Evolutionary conservation across 805 yeast species (phyloP), one percentile per base, ranked within the genome.

Genomic region (Candida silvicultrix): DNA sequence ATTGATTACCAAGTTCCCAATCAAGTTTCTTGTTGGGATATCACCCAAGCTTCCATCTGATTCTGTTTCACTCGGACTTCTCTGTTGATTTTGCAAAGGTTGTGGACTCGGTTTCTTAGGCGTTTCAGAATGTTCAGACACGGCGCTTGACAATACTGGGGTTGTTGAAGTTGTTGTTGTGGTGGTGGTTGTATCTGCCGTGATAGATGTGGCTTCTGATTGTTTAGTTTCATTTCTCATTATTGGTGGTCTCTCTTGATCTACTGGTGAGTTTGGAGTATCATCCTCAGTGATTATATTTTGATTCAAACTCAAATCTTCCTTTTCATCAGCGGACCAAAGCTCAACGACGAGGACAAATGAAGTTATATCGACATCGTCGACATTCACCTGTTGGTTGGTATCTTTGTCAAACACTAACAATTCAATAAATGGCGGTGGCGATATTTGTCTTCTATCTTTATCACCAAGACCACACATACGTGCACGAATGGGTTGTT

Each of bases 391-490:
- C 9, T 52, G 57, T 15, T 52, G 48, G 21, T 60, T 58, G 2
- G 66, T 62, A 8, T 44, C 43, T 8, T 45, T 28, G 25, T 62
- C 58, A 9, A 40, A 40, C 4, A 64, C 48, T 1, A 45, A 42
- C 5, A 61, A 41, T 23, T 56, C 51, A 14, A 63, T 51, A 43
- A 64, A 63, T 3, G 67, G 67, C 5, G 66, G 65, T 4, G 68
- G 68, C 14, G 65, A 55, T 8, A 64, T 55, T 36, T 60, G 67
- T 39, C 68, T 51, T 42, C 67, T 54, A 32, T 63, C 68, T 40
- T 64, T 66, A 45, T 71, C 75, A 14, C 75, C 74, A 20, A 71
- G 59, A 0, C 75, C 75, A 51, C 75, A 70, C 75, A 70, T 71
- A 28, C 75, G 65, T 0, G 74, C 74, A 42, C 75, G 56, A 14